Base-by-base conservation (phyloP, 352 stramenopile genomes). In the Phytophthora syringae region DNA sequence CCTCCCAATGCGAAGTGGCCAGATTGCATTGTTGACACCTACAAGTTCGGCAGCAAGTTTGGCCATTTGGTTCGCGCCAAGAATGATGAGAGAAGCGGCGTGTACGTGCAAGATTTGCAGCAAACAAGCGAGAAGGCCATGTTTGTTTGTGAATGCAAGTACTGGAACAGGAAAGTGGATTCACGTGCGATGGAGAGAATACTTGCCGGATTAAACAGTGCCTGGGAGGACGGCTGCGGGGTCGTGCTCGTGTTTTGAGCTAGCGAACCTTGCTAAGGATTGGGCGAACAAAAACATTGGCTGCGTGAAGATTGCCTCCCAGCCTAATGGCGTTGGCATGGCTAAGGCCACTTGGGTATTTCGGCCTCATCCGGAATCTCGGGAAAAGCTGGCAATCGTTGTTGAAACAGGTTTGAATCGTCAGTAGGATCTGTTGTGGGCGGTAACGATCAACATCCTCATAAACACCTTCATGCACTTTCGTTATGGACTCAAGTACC, bases 1-100 rank as follows among this genome's bases (percentile, higher is more conserved):
- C n/a, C n/a, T 53, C 55, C 54, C 3, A 70, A 70, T 47, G 25
- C 55, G 15, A 7, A 43, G 42, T 70, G 63, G 63, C 49, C 55
- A 5, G 9, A 30, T 10, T 51, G 10, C 18, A 52, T 70, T 30
- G n/a, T 60, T 21, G 40, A 60, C 10, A 36, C 44, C 13, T 15
- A 47, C 21, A 18, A n/a, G 16, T 16, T 36, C 21, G 40, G 40
- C 2, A 60, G 49, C 49, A 64, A 64, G 2, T 61, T 70, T 10
- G 49, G 63, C 25, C 55, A 66, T 60, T 21, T 70, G 1, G 32
- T 57, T 52, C 20, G 32, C 3, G 22, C 34, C 5, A 0, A 0
- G 1, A 53, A 55, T 45, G 1, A 18, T 13, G 20, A 58, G n/a
- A n/a, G n/a, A n/a, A n/a, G n/a, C n/a, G n/a, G n/a, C 20, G 16